phyloP scores from a whole-genome alignment of 768 basidiomycete species.

The Amanita thiersii region DNA sequence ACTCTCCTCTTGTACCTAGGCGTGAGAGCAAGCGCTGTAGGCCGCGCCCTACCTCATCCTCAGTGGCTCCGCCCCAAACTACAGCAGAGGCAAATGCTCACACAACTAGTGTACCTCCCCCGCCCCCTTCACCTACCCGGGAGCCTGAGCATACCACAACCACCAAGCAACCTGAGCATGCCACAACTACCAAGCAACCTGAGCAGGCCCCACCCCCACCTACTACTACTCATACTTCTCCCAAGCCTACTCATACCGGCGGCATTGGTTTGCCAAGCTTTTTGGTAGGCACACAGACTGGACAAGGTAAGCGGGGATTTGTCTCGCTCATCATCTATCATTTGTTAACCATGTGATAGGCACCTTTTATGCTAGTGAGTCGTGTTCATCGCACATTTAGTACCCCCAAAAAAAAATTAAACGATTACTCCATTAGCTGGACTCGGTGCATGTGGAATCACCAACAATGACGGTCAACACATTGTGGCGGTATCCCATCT shows the following conservation, averaged over 20 bases:
- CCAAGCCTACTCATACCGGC: conserved; percentile 7
- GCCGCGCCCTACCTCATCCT: conserved; percentile 21
- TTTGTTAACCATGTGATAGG: conserved; percentile 17
- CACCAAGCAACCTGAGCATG: conserved; percentile 14
- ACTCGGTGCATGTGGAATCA: conserved; percentile 57
- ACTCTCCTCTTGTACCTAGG: conserved; percentile 13
- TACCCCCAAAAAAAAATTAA: conserved; percentile 6
- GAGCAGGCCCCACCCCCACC: conserved; percentile 12
- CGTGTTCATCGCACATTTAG: neutral
- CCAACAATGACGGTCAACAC: conserved; percentile 39
- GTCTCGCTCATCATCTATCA: neutral
- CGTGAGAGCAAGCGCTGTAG: conserved; percentile 30
- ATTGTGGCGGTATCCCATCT: conserved; percentile 52
- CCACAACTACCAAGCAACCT: conserved; percentile 10
- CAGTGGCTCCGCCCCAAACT: conserved; percentile 9
- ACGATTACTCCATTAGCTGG: conserved; percentile 30
- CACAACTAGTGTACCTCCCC: conserved; percentile 13
- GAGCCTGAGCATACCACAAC: conserved; percentile 10
- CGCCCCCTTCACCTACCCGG: conserved; percentile 14
- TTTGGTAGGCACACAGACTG: conserved; percentile 39
- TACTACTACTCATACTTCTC: conserved; percentile 8
- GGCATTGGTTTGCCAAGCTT: conserved; percentile 28
- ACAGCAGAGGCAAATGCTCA: conserved; percentile 11
- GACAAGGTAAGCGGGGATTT: conserved; percentile 28
- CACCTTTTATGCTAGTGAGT: conserved; percentile 45